Evolutionary conservation across 306 rosid species (phyloP).

Genomic region (Lathyrus aphaca): DNA sequence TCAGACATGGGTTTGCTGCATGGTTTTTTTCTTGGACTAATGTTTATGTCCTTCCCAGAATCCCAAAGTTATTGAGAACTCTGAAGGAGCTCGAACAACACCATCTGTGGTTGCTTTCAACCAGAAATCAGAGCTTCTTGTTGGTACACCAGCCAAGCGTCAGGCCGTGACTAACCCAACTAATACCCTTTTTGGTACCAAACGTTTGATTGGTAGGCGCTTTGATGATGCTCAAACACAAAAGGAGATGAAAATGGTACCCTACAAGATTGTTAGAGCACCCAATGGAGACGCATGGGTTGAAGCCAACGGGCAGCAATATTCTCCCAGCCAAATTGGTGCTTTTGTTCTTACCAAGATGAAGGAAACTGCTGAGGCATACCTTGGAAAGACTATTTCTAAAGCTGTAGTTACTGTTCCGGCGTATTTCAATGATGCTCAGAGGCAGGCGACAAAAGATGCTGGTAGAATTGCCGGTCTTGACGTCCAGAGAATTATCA

Average conservation of each 20-base stretch:
- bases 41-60: not conserved
- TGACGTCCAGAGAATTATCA: slow-evolving; percentile 90
- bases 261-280: slow-evolving; percentile 83
- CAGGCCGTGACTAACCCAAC: slow-evolving; percentile 94
- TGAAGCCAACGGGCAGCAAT: slow-evolving; percentile 85
- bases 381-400: slow-evolving; percentile 79
- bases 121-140: slow-evolving; percentile 90
- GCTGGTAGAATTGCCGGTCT: slow-evolving; percentile 95
- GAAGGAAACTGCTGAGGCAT: slow-evolving; percentile 83
- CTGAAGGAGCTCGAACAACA: slow-evolving; percentile 79
- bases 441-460: slow-evolving; percentile 94
- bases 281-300: slow-evolving; percentile 98
- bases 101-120: slow-evolving; percentile 95
- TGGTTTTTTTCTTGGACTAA: not conserved
- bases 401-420: slow-evolving; percentile 94
- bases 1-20: not conserved
- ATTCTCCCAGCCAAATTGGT: slow-evolving; percentile 93
- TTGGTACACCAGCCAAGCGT: slow-evolving; percentile 94
- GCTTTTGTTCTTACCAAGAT: slow-evolving; percentile 58
- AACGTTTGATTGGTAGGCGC: slow-evolving; percentile 91
- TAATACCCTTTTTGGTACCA: slow-evolving; percentile 84
- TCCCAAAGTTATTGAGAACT: slow-evolving; percentile 30
- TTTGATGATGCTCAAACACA: slow-evolving; percentile 91
- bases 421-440: slow-evolving; percentile 90
- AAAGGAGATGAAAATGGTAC: slow-evolving; percentile 98